Evolutionary conservation across 78 protist species (phyloP).

Genomic region (Salpingoeca rosetta): DNA sequence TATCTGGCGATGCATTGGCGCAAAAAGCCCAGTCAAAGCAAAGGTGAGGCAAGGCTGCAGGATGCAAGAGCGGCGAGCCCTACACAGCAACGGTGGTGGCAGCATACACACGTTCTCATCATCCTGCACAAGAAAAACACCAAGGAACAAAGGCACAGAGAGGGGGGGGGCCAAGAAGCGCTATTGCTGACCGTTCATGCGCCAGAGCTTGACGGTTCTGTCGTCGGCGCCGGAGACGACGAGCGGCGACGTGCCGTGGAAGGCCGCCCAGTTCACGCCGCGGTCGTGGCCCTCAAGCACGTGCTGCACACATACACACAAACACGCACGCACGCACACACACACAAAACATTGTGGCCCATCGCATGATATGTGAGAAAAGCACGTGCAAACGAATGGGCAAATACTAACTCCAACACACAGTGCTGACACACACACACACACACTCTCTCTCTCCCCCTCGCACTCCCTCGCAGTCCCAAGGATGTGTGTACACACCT

Average conservation of each 20-base stretch:
- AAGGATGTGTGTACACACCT: too few relatives aligned
- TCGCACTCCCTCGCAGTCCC: too few relatives aligned
- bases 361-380: too few relatives aligned
- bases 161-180: too few relatives aligned
- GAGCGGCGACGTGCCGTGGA: constrained; percentile 90
- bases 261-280: constrained; percentile 98
- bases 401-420: background rate
- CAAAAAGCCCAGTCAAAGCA: too few relatives aligned
- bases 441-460: background rate
- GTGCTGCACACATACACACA: too few relatives aligned
- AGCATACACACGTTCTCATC: background rate
- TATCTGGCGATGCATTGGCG: constrained; percentile 13
- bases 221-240: constrained; percentile 95
- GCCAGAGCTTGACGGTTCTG: constrained; percentile 88
- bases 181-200: too few relatives aligned
- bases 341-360: too few relatives aligned
- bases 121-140: too few relatives aligned
- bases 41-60: too few relatives aligned
- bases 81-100: constrained; percentile 15
- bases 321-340: too few relatives aligned
- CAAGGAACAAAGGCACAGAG: too few relatives aligned
- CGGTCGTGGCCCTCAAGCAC: constrained; percentile 83
- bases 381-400: background rate
- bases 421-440: background rate
- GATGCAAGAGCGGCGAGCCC: background rate